A percentile compares a stretch with the other conserved stretches of the same genome.
These are phyloP conservation scores for Zanthoxylum bungeanum DNA, from an alignment of 345 rosid species.

Conservation along the genomic window DNA sequence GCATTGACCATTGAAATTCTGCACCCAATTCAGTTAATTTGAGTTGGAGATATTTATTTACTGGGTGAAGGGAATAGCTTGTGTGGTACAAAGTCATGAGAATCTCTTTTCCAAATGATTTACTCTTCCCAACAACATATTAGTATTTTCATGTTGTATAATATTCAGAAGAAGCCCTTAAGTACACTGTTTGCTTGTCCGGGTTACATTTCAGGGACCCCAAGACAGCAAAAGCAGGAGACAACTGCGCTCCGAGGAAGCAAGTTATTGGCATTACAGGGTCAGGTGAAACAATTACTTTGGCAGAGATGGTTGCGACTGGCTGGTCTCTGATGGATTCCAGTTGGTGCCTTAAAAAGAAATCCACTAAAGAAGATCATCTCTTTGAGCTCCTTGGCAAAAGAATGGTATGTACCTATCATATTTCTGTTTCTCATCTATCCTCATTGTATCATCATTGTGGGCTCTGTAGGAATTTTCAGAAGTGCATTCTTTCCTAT, in stretches of 20 bases:
- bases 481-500: background rate
- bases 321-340: constrained; percentile 73
- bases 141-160: background rate
- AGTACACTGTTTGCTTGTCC: constrained; percentile 10
- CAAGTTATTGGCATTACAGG: constrained; percentile 58
- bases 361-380: constrained; percentile 38
- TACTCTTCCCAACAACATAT: background rate
- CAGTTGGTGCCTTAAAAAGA: constrained; percentile 52
- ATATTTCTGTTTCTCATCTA: constrained; percentile 10
- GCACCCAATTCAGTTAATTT: background rate
- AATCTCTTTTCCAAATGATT: background rate
- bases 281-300: constrained; percentile 51
- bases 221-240: constrained; percentile 26
- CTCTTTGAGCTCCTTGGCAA: constrained; percentile 63
- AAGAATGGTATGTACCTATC: constrained; percentile 47
- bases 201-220: constrained; percentile 39
- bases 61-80: background rate
- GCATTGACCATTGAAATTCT: background rate
- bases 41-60: background rate
- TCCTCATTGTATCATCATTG: background rate
- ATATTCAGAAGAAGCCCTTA: constrained; percentile 5
- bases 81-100: background rate
- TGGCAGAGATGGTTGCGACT: constrained; percentile 54
- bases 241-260: constrained; percentile 32
- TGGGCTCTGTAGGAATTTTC: background rate